Conservation (phyloP, 495 filamentous ascomycete genomes). For the Clavariopsis aquatica region DNA sequence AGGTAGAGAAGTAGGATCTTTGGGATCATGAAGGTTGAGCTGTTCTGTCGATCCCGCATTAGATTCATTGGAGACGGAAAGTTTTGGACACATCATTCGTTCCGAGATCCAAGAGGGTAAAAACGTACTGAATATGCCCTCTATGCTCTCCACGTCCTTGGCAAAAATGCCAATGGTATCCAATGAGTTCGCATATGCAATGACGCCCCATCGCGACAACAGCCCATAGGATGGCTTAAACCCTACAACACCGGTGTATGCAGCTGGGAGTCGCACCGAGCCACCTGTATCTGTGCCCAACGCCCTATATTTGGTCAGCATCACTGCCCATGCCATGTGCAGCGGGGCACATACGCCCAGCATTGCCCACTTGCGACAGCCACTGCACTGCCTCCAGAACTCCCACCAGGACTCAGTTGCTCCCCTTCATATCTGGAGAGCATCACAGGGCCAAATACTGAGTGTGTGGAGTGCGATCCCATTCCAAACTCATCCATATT, state of each 20-base stretch:
- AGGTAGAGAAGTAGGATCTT: constrained; percentile 76
- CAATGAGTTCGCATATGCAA: constrained; percentile 92
- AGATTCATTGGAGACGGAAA: neutral
- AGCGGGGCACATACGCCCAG: constrained; percentile 54
- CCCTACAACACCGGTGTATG: constrained; percentile 82
- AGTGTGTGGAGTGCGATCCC: constrained; percentile 85
- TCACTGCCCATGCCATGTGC: neutral
- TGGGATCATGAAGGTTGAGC: constrained; percentile 63
- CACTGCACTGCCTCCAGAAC: constrained; percentile 90
- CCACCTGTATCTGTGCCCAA: constrained; percentile 95
- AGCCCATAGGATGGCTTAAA: constrained; percentile 93
- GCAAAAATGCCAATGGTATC: constrained; percentile 89
- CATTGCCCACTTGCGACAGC: constrained; percentile 73
- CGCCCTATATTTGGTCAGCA: constrained; percentile 52
- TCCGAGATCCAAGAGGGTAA: too few species aligned
- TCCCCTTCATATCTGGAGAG: constrained; percentile 41
- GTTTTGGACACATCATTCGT: too few species aligned
- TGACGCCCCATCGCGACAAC: constrained; percentile 82
- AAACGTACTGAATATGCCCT: constrained; percentile 57
- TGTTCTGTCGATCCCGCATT: constrained; percentile 40
- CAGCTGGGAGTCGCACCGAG: constrained; percentile 86
- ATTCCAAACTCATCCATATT: constrained; percentile 99
- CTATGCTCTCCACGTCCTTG: constrained; percentile 50
- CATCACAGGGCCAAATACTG: constrained; percentile 68
- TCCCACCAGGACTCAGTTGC: constrained; percentile 74